These are phyloP conservation scores for Malassezia equina DNA, from an alignment of 1,284 basidiomycete species.

Conservation along the genomic window DNA sequence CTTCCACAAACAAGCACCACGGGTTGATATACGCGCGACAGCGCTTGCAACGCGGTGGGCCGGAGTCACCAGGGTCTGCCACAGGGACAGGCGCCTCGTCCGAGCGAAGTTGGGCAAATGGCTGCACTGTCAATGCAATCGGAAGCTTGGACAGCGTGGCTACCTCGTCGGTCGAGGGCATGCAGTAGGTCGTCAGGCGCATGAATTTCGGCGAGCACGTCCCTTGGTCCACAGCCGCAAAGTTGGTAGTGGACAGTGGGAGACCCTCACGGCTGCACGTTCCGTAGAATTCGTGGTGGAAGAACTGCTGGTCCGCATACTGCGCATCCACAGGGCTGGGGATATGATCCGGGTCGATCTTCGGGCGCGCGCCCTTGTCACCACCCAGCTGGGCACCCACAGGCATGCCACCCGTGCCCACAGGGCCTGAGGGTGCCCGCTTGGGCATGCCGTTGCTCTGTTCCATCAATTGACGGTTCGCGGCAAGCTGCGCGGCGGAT, in stretches of 20 bases:
- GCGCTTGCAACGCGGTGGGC: constrained; percentile 73
- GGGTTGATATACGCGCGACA: constrained; percentile 91
- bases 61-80: constrained; percentile 57
- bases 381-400: not conserved
- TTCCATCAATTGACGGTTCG: constrained; percentile 36
- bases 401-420: constrained; percentile 15
- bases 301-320: constrained; percentile 71
- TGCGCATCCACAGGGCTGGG: constrained; percentile 79
- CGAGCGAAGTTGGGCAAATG: constrained; percentile 72
- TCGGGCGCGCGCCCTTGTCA: constrained; percentile 53
- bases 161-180: constrained; percentile 72
- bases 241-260: constrained; percentile 79
- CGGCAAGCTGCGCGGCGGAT: constrained; percentile 32
- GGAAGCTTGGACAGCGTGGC: constrained; percentile 70
- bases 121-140: constrained; percentile 74
- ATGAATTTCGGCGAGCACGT: constrained; percentile 63
- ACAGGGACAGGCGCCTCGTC: constrained; percentile 59
- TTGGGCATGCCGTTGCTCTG: not conserved
- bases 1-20: constrained; percentile 78
- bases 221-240: constrained; percentile 77
- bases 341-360: constrained; percentile 80
- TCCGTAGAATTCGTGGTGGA: constrained; percentile 65
- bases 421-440: not conserved
- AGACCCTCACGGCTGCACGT: constrained; percentile 60
- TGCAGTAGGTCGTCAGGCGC: constrained; percentile 59